A percentile compares a stretch with the other conserved stretches of the same genome.
These are phyloP conservation scores for Aspergillus biplanus DNA, from an alignment of 495 filamentous ascomycete species.

Conservation along the genomic window DNA sequence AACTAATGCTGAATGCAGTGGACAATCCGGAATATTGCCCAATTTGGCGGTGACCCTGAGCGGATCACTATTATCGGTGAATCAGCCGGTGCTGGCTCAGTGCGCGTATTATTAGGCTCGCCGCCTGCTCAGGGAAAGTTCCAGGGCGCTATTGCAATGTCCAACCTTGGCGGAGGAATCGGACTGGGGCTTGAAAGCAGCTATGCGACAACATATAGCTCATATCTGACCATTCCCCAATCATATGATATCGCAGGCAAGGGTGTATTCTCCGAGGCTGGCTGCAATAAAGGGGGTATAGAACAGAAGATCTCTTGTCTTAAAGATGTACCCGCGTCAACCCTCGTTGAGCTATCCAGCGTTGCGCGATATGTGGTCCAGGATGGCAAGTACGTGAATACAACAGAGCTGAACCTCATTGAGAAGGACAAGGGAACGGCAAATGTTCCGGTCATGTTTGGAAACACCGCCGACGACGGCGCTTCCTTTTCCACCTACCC, in stretches of 20 bases:
- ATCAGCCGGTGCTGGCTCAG: constrained; percentile 29
- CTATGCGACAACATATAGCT: constrained; percentile 44
- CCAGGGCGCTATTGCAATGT: constrained; percentile 45
- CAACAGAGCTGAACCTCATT: constrained; percentile 37
- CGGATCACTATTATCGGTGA: constrained; percentile 27
- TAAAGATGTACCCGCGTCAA: constrained; percentile 32
- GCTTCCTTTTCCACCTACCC: constrained; percentile 45
- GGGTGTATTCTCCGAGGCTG: constrained; percentile 38
- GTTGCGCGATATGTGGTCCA: constrained; percentile 50
- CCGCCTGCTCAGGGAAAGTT: constrained; percentile 40
- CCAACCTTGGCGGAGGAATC: constrained; percentile 44
- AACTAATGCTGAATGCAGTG: constrained; percentile 24
- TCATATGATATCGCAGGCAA: constrained; percentile 41
- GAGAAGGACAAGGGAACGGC: constrained; percentile 35
- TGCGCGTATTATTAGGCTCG: constrained; percentile 22
- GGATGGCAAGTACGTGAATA: constrained; percentile 47
- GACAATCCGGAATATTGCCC: constrained; percentile 37
- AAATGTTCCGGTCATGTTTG: constrained; percentile 47
- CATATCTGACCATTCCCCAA: constrained; percentile 41
- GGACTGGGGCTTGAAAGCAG: constrained; percentile 36
- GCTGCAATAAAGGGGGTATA: constrained; percentile 38
- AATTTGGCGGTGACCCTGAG: constrained; percentile 40
- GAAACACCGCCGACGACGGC: constrained; percentile 44
- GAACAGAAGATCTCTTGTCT: constrained; percentile 43
- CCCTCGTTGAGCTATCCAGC: constrained; percentile 31